phyloP scores from a whole-genome alignment of 768 basidiomycete genomes.

The Suillus plorans region DNA sequence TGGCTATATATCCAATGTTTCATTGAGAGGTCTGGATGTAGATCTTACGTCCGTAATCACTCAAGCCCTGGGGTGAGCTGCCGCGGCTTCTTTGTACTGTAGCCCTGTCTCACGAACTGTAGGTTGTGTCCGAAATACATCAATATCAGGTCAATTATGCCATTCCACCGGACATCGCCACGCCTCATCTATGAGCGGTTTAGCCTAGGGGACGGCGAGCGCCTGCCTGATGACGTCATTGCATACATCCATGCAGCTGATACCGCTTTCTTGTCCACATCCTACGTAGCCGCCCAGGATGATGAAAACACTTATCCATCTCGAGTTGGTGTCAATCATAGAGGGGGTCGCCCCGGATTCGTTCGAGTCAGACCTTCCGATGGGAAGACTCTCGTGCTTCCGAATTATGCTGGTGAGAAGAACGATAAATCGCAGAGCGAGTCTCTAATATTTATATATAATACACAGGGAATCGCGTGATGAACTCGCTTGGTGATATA shows the following conservation, averaged over 20 bases:
- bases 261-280: slow-evolving; percentile 55
- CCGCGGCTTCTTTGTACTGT: slow-evolving; percentile 1
- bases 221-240: slow-evolving; percentile 51
- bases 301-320: slow-evolving; percentile 48
- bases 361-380: slow-evolving; percentile 57
- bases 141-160: slow-evolving; percentile 46
- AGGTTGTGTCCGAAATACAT: slow-evolving; percentile 72
- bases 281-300: slow-evolving; percentile 40
- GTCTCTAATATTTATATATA: slow-evolving; percentile 4
- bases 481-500: slow-evolving; percentile 66
- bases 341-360: slow-evolving; percentile 63
- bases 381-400: slow-evolving; percentile 53
- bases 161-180: slow-evolving; percentile 38
- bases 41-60: slow-evolving; percentile 47
- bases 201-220: slow-evolving; percentile 33
- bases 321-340: slow-evolving; percentile 62
- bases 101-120: neutral
- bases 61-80: slow-evolving; percentile 55
- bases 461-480: slow-evolving; percentile 52
- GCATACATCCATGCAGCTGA: slow-evolving; percentile 49
- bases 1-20: slow-evolving; percentile 40
- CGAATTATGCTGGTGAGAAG: slow-evolving; percentile 55
- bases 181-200: slow-evolving; percentile 32
- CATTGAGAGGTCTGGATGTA: slow-evolving; percentile 27
- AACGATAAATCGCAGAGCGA: neutral